These are phyloP conservation scores for Helianthus tuberosus DNA, from an alignment of 129 eudicot species.

Conservation along the genomic window DNA sequence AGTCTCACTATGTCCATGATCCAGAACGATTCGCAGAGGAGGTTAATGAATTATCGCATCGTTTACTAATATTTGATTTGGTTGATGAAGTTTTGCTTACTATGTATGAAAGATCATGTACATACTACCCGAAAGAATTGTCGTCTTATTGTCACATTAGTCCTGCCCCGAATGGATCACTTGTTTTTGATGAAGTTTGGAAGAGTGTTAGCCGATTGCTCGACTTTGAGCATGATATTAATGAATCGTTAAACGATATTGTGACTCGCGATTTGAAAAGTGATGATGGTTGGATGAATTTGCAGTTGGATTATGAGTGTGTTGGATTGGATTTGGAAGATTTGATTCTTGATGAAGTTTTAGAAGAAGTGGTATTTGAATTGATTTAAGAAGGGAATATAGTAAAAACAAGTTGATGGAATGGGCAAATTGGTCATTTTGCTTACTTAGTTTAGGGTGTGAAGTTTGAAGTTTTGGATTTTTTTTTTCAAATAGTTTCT, in stretches of 20 bases:
- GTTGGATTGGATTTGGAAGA: constrained; percentile 71
- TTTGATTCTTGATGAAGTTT: constrained; percentile 60
- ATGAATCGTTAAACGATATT: constrained; percentile 36
- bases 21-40: constrained; percentile 41
- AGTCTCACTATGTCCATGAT: constrained; percentile 55
- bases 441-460: constrained; percentile 17
- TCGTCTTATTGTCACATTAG: constrained; percentile 47
- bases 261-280: constrained; percentile 49
- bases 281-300: constrained; percentile 80
- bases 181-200: constrained; percentile 52
- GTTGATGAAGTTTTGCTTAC: constrained; percentile 58
- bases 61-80: constrained; percentile 62
- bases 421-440: constrained; percentile 6
- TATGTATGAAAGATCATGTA: constrained; percentile 53
- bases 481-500: too few species aligned
- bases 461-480: too few species aligned
- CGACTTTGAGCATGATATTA: constrained; percentile 40
- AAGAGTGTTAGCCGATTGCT: constrained; percentile 32
- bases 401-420: neutral
- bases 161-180: constrained; percentile 39
- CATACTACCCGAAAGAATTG: constrained; percentile 70
- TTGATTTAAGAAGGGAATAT: constrained; percentile 8
- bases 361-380: constrained; percentile 50
- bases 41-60: constrained; percentile 40
- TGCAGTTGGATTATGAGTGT: constrained; percentile 62